These are phyloP conservation scores for Reutealis trisperma DNA, from an alignment of 345 rosid species.

Conservation along the genomic window DNA sequence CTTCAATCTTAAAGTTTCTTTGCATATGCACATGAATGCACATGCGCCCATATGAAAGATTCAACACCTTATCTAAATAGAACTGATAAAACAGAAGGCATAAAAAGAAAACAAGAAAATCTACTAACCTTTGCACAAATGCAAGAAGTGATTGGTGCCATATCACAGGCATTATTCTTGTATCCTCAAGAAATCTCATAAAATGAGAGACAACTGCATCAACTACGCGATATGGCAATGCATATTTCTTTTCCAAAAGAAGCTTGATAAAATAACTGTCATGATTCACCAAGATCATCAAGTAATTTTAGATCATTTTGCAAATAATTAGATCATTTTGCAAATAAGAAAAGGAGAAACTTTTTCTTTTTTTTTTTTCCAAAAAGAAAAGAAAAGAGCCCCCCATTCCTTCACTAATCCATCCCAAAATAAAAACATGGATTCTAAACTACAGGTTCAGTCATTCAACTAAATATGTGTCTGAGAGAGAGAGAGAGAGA, in stretches of 20 bases:
- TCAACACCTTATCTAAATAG: neutral
- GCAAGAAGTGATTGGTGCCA: conserved; percentile 98
- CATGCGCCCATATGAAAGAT: neutral
- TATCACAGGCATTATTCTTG: conserved; percentile 91
- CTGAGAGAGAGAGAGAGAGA: no score
- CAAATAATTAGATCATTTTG: neutral
- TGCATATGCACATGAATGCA: neutral
- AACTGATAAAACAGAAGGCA: neutral
- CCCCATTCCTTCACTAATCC: neutral
- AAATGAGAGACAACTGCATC: conserved; percentile 83
- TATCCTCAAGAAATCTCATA: conserved; percentile 72
- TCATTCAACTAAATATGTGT: neutral
- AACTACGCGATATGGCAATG: conserved; percentile 78
- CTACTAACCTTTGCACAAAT: conserved; percentile 76
- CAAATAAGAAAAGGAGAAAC: conserved; percentile 9
- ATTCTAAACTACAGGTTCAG: neutral
- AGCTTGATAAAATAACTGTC: conserved; percentile 90
- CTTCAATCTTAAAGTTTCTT: neutral
- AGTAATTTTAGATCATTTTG: neutral
- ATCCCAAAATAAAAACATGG: neutral
- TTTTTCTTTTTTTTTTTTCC: no score
- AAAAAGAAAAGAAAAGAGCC: neutral
- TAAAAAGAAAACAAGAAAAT: neutral
- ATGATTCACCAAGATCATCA: conserved; percentile 6
- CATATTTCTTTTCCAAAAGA: conserved; percentile 88